phyloP scores from a whole-genome alignment of 257 asterid genomes.

The Linaria vulgaris region DNA sequence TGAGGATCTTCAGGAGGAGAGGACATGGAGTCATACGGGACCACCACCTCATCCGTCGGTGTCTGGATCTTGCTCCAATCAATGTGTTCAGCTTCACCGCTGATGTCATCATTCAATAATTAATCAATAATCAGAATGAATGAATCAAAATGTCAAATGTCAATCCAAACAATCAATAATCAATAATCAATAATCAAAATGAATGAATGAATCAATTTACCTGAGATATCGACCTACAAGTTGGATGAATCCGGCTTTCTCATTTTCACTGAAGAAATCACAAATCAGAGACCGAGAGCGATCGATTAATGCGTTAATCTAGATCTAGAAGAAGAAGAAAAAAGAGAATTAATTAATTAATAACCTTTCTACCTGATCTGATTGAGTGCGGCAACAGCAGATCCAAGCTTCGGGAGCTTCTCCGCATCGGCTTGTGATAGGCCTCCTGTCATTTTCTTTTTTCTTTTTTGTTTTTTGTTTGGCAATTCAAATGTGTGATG shows the following conservation, averaged over 20 bases:
- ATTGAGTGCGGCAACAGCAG: conserved; percentile 56
- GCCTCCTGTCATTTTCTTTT: neutral
- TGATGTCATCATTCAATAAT: too few relatives aligned
- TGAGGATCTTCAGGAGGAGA: conserved; percentile 75
- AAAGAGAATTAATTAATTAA: too few relatives aligned
- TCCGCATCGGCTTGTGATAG: conserved; percentile 43
- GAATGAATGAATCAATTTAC: conserved; percentile 33
- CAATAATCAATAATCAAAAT: too few relatives aligned
- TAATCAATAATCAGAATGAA: too few relatives aligned
- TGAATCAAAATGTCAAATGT: too few relatives aligned
- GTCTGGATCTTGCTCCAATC: conserved; percentile 73
- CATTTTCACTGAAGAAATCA: conserved; percentile 57
- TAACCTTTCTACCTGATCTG: conserved; percentile 99
- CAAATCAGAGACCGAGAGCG: too few relatives aligned
- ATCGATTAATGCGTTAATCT: too few relatives aligned
- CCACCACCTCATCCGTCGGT: conserved; percentile 69
- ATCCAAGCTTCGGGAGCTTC: conserved; percentile 63
- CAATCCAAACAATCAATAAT: too few relatives aligned
- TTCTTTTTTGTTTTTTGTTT: neutral
- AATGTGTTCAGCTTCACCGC: conserved; percentile 59
- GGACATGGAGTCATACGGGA: conserved; percentile 80
- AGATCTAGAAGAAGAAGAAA: too few relatives aligned
- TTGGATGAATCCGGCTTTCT: conserved; percentile 79
- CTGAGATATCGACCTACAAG: conserved; percentile 87
- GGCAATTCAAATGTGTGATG: too few relatives aligned